These are phyloP conservation scores for Rhodocollybia butyracea DNA, from an alignment of 768 basidiomycete genomes.

Conservation along the genomic window DNA sequence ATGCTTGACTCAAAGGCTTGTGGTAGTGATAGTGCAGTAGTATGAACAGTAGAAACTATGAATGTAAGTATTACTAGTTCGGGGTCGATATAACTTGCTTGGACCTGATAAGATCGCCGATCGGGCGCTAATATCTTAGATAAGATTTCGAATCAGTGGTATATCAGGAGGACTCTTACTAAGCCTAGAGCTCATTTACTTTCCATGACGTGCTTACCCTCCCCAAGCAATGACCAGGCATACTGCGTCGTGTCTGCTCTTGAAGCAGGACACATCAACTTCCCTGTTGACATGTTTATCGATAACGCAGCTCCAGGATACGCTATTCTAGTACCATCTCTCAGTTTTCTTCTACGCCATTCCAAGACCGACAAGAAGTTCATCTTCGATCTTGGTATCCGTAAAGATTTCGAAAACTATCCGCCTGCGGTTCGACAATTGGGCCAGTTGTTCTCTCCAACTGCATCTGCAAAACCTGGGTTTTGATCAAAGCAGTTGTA, in stretches of 20 bases:
- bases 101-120: no score
- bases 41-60: no score
- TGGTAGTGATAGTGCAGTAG: no score
- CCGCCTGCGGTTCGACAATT: conserved; percentile 29
- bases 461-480: no score
- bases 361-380: conserved; percentile 34
- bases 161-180: no score
- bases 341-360: conserved; percentile 52
- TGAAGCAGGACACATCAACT: conserved; percentile 14
- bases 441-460: conserved; percentile 24
- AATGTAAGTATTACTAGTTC: no score
- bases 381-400: conserved; percentile 57
- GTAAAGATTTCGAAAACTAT: conserved; percentile 41
- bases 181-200: no score
- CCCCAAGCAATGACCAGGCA: conserved; percentile 14
- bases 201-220: conserved; percentile 29
- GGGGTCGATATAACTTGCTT: no score
- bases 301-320: conserved; percentile 23
- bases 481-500: no score
- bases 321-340: conserved; percentile 34
- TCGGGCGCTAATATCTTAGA: no score
- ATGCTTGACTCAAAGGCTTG: no score
- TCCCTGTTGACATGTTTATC: conserved; percentile 12
- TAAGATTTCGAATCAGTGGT: no score
- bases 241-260: conserved; percentile 20